Percentiles rank a stretch among this genome's conserved stretches.
Evolutionary conservation across 345 rosid species (phyloP).

Genomic region (Arabis alpina): DNA sequence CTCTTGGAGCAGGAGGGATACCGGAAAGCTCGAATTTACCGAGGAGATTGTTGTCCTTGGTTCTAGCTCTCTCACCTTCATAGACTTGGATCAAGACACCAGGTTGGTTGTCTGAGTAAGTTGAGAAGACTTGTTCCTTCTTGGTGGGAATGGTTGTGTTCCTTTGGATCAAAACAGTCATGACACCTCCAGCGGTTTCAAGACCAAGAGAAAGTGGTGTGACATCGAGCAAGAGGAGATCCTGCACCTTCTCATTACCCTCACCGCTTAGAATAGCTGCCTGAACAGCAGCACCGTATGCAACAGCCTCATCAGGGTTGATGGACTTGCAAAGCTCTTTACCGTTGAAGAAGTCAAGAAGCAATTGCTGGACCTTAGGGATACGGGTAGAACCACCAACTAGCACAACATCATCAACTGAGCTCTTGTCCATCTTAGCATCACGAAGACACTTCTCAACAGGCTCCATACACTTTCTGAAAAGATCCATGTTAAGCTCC

Average conservation of each 20-base stretch:
- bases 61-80: conserved; percentile 79
- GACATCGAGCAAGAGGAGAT: conserved; percentile 65
- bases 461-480: conserved; percentile 77
- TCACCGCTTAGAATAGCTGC: conserved; percentile 81
- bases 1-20: conserved; percentile 82
- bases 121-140: conserved; percentile 76
- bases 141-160: conserved; percentile 84
- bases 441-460: conserved; percentile 76
- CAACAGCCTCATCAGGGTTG: conserved; percentile 83
- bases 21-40: conserved; percentile 82
- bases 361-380: conserved; percentile 71
- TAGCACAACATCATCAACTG: conserved; percentile 65
- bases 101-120: conserved; percentile 76
- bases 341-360: conserved; percentile 70
- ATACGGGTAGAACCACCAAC: conserved; percentile 76
- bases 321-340: conserved; percentile 81
- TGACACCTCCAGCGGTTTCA: conserved; percentile 78
- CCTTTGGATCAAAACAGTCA: conserved; percentile 69
- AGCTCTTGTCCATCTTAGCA: conserved; percentile 76
- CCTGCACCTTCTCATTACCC: conserved; percentile 84
- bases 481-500: conserved; percentile 72
- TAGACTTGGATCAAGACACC: conserved; percentile 76
- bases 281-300: conserved; percentile 84
- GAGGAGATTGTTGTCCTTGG: conserved; percentile 70
- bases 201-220: conserved; percentile 71